Conservation (phyloP, 257 asterid genomes). For the Solanum chilense region DNA sequence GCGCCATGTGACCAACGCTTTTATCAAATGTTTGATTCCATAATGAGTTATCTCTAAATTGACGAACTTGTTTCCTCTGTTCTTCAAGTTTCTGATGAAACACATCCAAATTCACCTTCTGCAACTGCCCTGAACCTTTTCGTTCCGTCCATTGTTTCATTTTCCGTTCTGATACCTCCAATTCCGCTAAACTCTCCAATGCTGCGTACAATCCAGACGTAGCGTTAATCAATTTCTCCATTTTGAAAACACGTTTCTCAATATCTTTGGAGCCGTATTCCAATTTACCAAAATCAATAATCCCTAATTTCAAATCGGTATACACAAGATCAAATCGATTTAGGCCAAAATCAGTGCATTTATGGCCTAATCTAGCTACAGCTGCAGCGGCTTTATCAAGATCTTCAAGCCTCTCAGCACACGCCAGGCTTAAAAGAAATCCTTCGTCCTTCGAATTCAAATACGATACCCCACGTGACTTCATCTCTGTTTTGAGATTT, state of each 20-base stretch:
- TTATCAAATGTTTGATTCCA: conserved; percentile 62
- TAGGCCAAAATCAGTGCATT: conserved; percentile 44
- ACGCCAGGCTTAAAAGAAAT: conserved; percentile 46
- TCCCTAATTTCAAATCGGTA: conserved; percentile 46
- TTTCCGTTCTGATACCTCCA: conserved; percentile 46
- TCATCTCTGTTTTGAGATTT: conserved; percentile 22
- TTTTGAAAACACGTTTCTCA: conserved; percentile 34
- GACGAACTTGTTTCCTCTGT: conserved; percentile 48
- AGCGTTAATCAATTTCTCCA: conserved; percentile 42
- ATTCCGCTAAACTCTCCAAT: conserved; percentile 35
- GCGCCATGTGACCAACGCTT: conserved; percentile 47
- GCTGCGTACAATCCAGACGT: conserved; percentile 43
- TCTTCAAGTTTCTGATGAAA: conserved; percentile 34
- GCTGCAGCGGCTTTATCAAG: conserved; percentile 50
- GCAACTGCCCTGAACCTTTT: conserved; percentile 4
- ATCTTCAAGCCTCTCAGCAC: conserved; percentile 67
- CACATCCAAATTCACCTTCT: conserved; percentile 19
- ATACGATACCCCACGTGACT: conserved; percentile 44
- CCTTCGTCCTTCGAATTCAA: conserved; percentile 54
- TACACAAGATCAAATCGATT: conserved; percentile 40
- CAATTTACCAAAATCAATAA: conserved; percentile 18
- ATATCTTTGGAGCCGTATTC: conserved; percentile 37
- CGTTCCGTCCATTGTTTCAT: conserved; percentile 25
- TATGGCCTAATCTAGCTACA: conserved; percentile 54
- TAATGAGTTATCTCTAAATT: conserved; percentile 38